These are phyloP conservation scores for Arthrobotrys pseudoclavata DNA, from an alignment of 2,329 filamentous ascomycete species.

Conservation along the genomic window DNA sequence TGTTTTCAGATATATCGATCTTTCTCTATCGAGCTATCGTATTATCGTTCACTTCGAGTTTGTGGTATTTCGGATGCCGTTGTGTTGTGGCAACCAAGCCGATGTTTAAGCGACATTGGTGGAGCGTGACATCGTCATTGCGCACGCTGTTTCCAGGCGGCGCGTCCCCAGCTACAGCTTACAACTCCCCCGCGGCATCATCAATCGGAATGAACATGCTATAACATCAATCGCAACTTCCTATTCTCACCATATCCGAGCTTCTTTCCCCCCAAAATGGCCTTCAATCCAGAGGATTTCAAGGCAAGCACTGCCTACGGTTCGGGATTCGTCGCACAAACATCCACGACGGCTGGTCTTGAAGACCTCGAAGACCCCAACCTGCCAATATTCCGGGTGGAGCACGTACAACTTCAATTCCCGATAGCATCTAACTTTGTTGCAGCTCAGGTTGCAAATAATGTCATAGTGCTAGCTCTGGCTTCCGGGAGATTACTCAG, in stretches of 20 bases:
- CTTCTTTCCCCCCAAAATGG: conserved; percentile 28
- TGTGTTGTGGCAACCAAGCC: conserved; percentile 25
- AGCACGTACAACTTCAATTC: conserved; percentile 93
- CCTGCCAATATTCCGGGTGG: conserved; percentile 93
- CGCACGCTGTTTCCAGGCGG: conserved; percentile 33
- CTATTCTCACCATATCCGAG: background rate
- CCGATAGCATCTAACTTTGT: conserved; percentile 95
- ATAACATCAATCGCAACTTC: conserved; percentile 40
- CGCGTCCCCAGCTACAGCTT: conserved; percentile 35
- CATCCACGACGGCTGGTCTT: conserved; percentile 49
- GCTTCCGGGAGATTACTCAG: conserved; percentile 92
- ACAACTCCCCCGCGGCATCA: conserved; percentile 4
- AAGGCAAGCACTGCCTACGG: conserved; percentile 47
- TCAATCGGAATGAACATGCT: conserved; percentile 30
- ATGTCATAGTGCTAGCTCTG: conserved; percentile 91
- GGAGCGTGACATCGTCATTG: conserved; percentile 23
- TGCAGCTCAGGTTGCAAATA: conserved; percentile 95
- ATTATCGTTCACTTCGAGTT: too few relatives aligned
- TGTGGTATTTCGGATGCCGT: conserved; percentile 38
- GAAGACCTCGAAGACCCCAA: conserved; percentile 73
- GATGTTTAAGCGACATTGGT: conserved; percentile 16
- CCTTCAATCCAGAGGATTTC: conserved; percentile 57
- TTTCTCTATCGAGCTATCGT: too few relatives aligned
- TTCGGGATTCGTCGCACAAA: conserved; percentile 57
- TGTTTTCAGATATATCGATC: too few relatives aligned